A percentile compares a stretch with the other conserved stretches of the same genome.
phyloP scores from a whole-genome alignment of 1,139 yeast genomes.

The Suhomyces bokatorum region DNA sequence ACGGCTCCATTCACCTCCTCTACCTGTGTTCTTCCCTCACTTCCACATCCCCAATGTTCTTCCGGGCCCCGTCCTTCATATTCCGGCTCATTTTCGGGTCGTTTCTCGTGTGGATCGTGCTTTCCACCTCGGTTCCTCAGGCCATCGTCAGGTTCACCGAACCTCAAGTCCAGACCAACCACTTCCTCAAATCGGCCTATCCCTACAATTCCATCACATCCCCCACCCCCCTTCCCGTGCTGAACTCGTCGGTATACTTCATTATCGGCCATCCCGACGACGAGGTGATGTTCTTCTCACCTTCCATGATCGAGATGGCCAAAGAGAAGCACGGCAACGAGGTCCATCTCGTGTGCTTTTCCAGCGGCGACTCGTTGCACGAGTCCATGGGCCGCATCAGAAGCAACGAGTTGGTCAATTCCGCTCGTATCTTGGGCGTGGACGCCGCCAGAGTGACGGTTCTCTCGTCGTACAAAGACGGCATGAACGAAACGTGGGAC shows the following conservation, averaged over 20 bases:
- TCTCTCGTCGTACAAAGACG: slow-evolving; percentile 61
- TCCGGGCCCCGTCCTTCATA: slow-evolving; percentile 19
- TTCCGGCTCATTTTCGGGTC: slow-evolving; percentile 22
- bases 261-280: slow-evolving; percentile 97
- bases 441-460: slow-evolving; percentile 44
- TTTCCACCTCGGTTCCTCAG: slow-evolving; percentile 46
- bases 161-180: slow-evolving; percentile 28
- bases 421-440: slow-evolving; percentile 62
- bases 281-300: slow-evolving; percentile 96
- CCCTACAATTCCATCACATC: slow-evolving; percentile 43
- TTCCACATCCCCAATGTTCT: slow-evolving; percentile 14
- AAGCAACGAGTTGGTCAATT: slow-evolving; percentile 54
- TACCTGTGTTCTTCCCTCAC: background rate
- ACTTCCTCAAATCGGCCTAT: slow-evolving; percentile 25
- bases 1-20: no score
- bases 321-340: slow-evolving; percentile 51
- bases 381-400: slow-evolving; percentile 71
- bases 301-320: slow-evolving; percentile 59
- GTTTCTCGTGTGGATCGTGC: slow-evolving; percentile 39
- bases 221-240: slow-evolving; percentile 37
- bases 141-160: slow-evolving; percentile 31
- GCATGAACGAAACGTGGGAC: slow-evolving; percentile 74
- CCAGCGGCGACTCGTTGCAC: slow-evolving; percentile 66
- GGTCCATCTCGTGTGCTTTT: slow-evolving; percentile 67
- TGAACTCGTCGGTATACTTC: slow-evolving; percentile 42